Evolutionary conservation across 2,329 filamentous ascomycete species (phyloP).

Genomic region (Hirsutella minnesotensis): DNA sequence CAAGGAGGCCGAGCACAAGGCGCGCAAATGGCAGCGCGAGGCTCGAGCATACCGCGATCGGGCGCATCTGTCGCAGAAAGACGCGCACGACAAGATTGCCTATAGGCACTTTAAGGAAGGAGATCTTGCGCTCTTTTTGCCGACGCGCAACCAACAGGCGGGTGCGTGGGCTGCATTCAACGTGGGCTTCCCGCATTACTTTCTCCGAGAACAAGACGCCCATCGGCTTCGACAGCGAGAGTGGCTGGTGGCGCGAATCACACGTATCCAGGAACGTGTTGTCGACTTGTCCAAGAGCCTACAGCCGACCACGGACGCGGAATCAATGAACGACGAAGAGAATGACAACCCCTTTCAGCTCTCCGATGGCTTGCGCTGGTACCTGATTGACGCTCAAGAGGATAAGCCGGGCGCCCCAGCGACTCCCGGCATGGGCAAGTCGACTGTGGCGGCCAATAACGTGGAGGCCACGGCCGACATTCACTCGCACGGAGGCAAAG

Average conservation of each 20-base stretch:
- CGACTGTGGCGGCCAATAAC: constrained; percentile 76
- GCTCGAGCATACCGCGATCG: constrained; percentile 79
- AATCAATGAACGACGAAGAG: constrained; percentile 50
- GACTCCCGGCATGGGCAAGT: constrained; percentile 86
- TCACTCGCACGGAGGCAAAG: constrained; percentile 34
- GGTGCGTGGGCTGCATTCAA: constrained; percentile 98
- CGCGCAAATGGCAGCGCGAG: constrained; percentile 87
- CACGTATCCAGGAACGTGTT: constrained; percentile 80
- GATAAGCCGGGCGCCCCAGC: constrained; percentile 85
- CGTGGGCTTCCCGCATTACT: constrained; percentile 92
- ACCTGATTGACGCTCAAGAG: constrained; percentile 84
- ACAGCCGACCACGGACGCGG: constrained; percentile 34
- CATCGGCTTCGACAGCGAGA: constrained; percentile 78
- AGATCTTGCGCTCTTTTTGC: constrained; percentile 85
- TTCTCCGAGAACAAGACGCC: constrained; percentile 81
- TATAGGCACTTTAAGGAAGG: constrained; percentile 94
- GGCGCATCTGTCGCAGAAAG: constrained; percentile 66
- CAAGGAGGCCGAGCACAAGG: constrained; percentile 86
- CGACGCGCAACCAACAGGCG: constrained; percentile 86
- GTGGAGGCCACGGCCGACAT: constrained; percentile 76
- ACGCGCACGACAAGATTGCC: constrained; percentile 91
- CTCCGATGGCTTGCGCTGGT: constrained; percentile 91
- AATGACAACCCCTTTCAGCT: constrained; percentile 97
- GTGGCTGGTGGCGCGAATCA: constrained; percentile 93
- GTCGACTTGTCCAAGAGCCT: constrained; percentile 82